Evolutionary conservation across 2,329 filamentous ascomycete species (phyloP).

Genomic region (Didymellaceae sp.): DNA sequence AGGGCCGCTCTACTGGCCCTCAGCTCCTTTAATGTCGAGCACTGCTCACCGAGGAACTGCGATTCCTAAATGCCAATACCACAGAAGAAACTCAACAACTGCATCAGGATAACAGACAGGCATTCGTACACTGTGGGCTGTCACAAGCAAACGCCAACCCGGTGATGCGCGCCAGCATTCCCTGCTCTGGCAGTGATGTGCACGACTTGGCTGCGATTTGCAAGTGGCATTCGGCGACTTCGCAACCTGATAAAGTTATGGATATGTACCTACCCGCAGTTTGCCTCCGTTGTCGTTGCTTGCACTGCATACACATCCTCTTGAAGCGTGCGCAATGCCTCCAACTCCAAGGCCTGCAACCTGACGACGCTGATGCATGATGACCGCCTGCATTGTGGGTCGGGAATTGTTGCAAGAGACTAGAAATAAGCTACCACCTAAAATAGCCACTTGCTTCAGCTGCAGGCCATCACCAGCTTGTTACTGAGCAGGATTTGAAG

Average conservation of each 20-base stretch:
- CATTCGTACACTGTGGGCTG: background rate
- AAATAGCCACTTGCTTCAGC: constrained; percentile 24
- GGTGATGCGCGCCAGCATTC: constrained; percentile 20
- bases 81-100: constrained; percentile 1
- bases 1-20: background rate
- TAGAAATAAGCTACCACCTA: constrained; percentile 27
- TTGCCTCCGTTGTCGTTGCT: constrained; percentile 1
- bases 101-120: background rate
- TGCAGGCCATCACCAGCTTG: background rate
- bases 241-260: constrained; percentile 12
- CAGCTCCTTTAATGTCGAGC: background rate
- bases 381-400: constrained; percentile 20
- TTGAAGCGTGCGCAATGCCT: background rate
- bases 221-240: constrained; percentile 24
- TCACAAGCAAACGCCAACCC: constrained; percentile 19
- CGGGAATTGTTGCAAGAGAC: constrained; percentile 30
- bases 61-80: background rate
- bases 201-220: constrained; percentile 18
- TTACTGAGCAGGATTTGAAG: background rate
- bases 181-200: constrained; percentile 24
- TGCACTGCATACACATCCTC: background rate
- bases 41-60: no score
- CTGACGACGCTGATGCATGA: constrained; percentile 16
- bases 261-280: constrained; percentile 1
- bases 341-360: constrained; percentile 5